Base-by-base conservation (phyloP, 306 rosid genomes). In the Glycine soja region DNA sequence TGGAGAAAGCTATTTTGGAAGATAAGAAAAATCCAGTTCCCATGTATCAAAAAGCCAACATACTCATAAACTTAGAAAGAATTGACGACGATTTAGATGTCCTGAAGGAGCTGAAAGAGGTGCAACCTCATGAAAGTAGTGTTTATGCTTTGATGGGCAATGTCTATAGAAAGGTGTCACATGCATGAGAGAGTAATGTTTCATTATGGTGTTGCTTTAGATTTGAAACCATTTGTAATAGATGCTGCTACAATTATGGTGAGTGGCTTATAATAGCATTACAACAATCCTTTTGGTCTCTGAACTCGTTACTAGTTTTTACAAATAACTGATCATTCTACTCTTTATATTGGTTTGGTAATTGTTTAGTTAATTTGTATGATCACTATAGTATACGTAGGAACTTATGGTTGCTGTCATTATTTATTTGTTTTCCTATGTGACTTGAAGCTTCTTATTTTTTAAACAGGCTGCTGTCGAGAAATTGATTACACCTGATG, bases 21-120 rank as follows among this genome's bases (percentile, higher is more conserved):
- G 99, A 96, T 86, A 89, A 84, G 89, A 93, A 92, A 89, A 96
- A 93, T 76, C 97, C 98, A 66, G 91, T 96, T 81, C 98, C 99
- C 38, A 93, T 90, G 94, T 96, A 93, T 85, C 98, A 96, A 61
- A 96, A 96, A 88, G 99, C 99, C 75, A 93, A 80, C 79, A 96
- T 96, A 75, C 89, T 96, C 43, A 74, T 90, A 80, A 85, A 88
- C 85, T 78, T 93, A 81, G 93, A 89, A 80, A 85, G 74, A 12
- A 92, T 89, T 75, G 97, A 90, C 8, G 90, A 93, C 80, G 99
- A 98, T 50, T 78, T 96, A 82, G 93, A 88, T 63, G 94, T 92
- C 83, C 83, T 96, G 32, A 90, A 90, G 82, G 97, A 93, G 83
- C 94, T 96, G 62, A 96, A 90, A 82, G 93, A 93, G 84, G 82